These are phyloP conservation scores for Russula brevipes DNA, from an alignment of 768 basidiomycete genomes.

Conservation along the genomic window DNA sequence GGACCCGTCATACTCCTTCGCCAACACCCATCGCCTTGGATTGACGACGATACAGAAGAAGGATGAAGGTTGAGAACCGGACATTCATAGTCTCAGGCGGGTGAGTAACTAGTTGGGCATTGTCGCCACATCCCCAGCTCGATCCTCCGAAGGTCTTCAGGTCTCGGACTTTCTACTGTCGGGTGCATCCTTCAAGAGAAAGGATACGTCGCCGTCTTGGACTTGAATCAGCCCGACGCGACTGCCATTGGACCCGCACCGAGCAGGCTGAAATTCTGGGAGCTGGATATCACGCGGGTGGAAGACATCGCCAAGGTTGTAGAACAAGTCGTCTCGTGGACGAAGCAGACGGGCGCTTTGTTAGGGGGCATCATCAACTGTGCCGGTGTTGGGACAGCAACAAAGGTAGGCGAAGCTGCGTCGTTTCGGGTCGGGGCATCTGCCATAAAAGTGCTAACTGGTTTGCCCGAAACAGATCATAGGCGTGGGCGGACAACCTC, in stretches of 20 bases:
- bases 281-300: slow-evolving; percentile 29
- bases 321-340: slow-evolving; percentile 26
- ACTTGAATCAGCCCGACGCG: slow-evolving; percentile 38
- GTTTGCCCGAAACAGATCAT: slow-evolving; percentile 38
- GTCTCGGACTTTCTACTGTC: slow-evolving; percentile 52
- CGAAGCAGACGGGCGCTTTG: slow-evolving; percentile 35
- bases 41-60: not conserved
- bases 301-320: slow-evolving; percentile 30
- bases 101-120: slow-evolving; percentile 31
- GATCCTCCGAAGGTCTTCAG: slow-evolving; percentile 43
- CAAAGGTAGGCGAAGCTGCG: slow-evolving; percentile 25
- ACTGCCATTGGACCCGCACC: not conserved
- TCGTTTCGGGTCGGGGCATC: not conserved
- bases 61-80: slow-evolving; percentile 47
- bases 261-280: slow-evolving; percentile 18
- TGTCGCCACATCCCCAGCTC: not conserved
- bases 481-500: slow-evolving; percentile 41
- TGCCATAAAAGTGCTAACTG: not conserved
- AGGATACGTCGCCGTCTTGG: slow-evolving; percentile 40
- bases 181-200: slow-evolving; percentile 39
- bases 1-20: not conserved
- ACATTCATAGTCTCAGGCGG: slow-evolving; percentile 57
- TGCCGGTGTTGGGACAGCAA: slow-evolving; percentile 46
- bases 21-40: not conserved
- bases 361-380: slow-evolving; percentile 59